Percentiles rank a stretch among this genome's conserved stretches.
phyloP scores from a whole-genome alignment of 768 basidiomycete genomes.

The Lentinula boryana region DNA sequence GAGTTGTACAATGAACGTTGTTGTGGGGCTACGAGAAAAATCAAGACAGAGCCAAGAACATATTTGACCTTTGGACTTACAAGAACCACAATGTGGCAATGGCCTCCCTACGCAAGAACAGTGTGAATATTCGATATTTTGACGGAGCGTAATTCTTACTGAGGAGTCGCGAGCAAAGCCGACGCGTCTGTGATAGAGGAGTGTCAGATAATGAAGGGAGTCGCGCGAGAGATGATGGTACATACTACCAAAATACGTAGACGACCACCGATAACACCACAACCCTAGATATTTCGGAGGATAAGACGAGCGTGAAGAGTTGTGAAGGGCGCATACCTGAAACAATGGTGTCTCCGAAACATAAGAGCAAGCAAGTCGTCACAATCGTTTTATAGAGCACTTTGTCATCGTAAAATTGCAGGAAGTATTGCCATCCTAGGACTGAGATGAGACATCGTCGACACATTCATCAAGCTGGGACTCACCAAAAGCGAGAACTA shows the following conservation, averaged over 20 bases:
- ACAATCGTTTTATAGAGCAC: neutral
- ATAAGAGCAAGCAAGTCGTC: neutral
- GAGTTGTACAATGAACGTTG: neutral
- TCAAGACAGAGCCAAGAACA: neutral
- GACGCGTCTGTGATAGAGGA: neutral
- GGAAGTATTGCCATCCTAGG: neutral
- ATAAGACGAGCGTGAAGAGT: neutral
- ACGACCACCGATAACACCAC: conserved; percentile 2
- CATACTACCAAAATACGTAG: neutral
- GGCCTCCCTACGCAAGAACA: neutral
- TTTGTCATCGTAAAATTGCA: neutral
- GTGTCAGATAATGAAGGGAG: neutral
- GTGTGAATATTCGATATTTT: neutral
- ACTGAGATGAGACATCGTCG: neutral
- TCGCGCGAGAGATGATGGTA: neutral
- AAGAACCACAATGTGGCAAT: neutral
- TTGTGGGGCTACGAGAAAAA: neutral
- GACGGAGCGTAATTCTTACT: neutral
- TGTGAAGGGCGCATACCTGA: neutral
- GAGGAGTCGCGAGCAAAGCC: neutral
- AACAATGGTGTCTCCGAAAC: neutral
- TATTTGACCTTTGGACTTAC: neutral
- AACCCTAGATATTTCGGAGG: neutral
- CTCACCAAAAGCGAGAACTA: neutral
- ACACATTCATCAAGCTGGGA: neutral